Evolutionary conservation across 805 yeast species (phyloP).

Genomic region (Candida suzukii): DNA sequence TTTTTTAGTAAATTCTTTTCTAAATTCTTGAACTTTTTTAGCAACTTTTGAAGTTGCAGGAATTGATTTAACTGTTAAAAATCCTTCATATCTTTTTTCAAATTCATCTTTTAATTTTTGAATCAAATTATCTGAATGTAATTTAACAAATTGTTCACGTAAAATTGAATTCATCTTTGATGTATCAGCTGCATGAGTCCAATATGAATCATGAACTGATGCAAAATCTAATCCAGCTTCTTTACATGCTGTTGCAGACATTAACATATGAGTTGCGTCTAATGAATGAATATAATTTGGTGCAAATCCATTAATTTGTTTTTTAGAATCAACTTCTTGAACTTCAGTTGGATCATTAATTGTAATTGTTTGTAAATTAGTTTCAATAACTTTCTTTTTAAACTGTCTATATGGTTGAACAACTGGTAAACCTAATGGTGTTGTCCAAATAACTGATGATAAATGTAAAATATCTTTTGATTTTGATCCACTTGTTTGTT

Average conservation of each 20-base stretch:
- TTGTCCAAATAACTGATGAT: conserved; percentile 95
- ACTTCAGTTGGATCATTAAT: conserved; percentile 84
- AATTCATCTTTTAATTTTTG: conserved; percentile 70
- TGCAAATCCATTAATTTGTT: conserved; percentile 90
- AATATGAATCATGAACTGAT: conserved; percentile 94
- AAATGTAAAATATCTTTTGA: conserved; percentile 53
- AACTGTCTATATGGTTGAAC: conserved; percentile 90
- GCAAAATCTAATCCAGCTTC: conserved; percentile 68
- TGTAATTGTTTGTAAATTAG: conserved; percentile 81
- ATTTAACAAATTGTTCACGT: conserved; percentile 70
- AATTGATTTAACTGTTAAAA: conserved; percentile 53
- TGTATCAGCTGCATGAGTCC: conserved; percentile 93
- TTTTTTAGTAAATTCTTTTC: conserved; percentile 39
- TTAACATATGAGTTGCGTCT: conserved; percentile 94
- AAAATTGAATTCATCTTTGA: conserved; percentile 61
- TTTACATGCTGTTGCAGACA: conserved; percentile 78
- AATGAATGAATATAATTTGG: conserved; percentile 93
- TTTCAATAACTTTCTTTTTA: conserved; percentile 58
- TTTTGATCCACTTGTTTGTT: no score
- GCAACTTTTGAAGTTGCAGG: conserved; percentile 47
- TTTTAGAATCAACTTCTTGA: conserved; percentile 76
- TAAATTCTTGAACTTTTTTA: conserved; percentile 37
- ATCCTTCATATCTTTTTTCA: conserved; percentile 68
- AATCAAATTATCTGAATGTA: conserved; percentile 72
- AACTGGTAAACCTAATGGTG: conserved; percentile 91